These are phyloP conservation scores for Neurospora crassa DNA, from an alignment of 2,329 filamentous ascomycete genomes.

Conservation along the genomic window DNA sequence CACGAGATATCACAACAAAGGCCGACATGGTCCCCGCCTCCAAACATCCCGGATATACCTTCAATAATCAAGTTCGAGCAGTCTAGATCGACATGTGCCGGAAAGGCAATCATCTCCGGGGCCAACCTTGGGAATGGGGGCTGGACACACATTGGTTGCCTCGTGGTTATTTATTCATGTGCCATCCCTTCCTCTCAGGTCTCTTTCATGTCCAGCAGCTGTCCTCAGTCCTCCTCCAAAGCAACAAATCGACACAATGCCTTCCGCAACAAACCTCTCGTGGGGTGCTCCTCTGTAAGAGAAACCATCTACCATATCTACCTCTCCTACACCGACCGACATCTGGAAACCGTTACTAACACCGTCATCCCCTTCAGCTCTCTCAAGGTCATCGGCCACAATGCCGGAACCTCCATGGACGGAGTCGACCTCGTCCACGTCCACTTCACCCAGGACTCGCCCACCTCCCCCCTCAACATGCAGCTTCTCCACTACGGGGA, in stretches of 20 bases:
- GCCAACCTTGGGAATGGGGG: background rate
- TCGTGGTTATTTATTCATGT: background rate
- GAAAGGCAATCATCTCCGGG: background rate
- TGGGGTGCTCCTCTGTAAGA: background rate
- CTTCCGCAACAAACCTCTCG: background rate
- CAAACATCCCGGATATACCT: background rate
- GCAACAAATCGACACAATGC: background rate
- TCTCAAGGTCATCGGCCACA: conserved; percentile 4
- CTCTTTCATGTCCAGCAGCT: background rate
- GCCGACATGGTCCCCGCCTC: background rate
- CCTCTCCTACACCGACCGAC: background rate
- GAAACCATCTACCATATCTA: background rate
- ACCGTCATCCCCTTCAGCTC: background rate
- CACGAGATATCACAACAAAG: background rate
- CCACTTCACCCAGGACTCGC: background rate
- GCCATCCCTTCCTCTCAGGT: background rate
- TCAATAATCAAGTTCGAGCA: background rate
- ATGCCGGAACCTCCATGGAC: conserved; percentile 2
- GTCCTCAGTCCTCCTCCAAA: background rate
- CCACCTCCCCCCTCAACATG: background rate
- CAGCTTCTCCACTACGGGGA: background rate
- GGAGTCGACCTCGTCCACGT: conserved; percentile 3
- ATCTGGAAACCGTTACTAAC: background rate
- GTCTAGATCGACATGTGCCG: background rate
- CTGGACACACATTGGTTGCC: background rate